Conservation (phyloP, 2,329 filamentous ascomycete species). For the Reticulascus tulasneorum region DNA sequence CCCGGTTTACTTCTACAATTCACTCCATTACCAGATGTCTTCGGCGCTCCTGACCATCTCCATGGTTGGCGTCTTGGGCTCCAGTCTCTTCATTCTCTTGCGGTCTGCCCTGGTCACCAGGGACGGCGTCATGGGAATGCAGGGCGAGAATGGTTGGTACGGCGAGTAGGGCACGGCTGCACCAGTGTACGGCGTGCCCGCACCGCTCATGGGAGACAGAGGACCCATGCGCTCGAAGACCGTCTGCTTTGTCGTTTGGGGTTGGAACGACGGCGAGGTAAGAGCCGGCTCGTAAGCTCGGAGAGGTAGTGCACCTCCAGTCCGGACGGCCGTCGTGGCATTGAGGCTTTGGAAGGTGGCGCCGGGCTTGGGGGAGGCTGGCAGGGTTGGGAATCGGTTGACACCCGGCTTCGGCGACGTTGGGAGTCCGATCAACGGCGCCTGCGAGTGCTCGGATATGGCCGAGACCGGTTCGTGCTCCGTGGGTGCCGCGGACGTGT, state of each 20-base stretch:
- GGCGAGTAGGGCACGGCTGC: slow-evolving; percentile 67
- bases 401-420: slow-evolving; percentile 36
- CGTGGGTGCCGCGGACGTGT: slow-evolving; percentile 31
- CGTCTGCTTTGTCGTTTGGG: slow-evolving; percentile 57
- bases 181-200: slow-evolving; percentile 60
- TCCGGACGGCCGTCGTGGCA: slow-evolving; percentile 51
- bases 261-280: slow-evolving; percentile 43
- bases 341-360: slow-evolving; percentile 46
- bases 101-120: slow-evolving; percentile 68
- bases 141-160: slow-evolving; percentile 74
- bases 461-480: slow-evolving; percentile 50
- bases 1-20: too few species aligned
- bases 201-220: slow-evolving; percentile 47
- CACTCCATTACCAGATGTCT: slow-evolving; percentile 64
- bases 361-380: slow-evolving; percentile 47
- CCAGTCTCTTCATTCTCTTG: slow-evolving; percentile 62
- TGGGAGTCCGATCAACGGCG: slow-evolving; percentile 48
- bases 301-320: slow-evolving; percentile 54
- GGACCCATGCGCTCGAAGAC: slow-evolving; percentile 56
- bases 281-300: slow-evolving; percentile 58
- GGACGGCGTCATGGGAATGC: slow-evolving; percentile 73
- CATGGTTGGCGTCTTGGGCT: slow-evolving; percentile 59
- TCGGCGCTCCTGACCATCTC: slow-evolving; percentile 59
- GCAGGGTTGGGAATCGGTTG: slow-evolving; percentile 33
- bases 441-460: slow-evolving; percentile 46